phyloP scores from a whole-genome alignment of 495 filamentous ascomycete species.

The Articulospora tetracladia region DNA sequence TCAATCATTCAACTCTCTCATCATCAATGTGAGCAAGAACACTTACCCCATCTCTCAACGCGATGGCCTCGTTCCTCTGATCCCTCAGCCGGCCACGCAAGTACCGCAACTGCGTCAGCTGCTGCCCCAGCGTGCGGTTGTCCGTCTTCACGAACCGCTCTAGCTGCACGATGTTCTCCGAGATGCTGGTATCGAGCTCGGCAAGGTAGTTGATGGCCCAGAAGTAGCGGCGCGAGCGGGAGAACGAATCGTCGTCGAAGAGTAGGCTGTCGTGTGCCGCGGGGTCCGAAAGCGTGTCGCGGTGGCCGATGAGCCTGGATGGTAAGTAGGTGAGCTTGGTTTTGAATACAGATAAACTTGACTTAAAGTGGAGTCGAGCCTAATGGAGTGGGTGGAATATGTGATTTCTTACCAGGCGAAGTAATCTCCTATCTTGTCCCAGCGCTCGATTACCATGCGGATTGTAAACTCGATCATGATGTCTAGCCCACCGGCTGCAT shows the following conservation, averaged over 20 bases:
- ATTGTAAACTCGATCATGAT: constrained; percentile 3
- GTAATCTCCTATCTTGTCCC: constrained; percentile 26
- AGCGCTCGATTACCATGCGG: constrained; percentile 21
- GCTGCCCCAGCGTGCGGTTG: background rate
- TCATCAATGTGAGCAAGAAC: no score
- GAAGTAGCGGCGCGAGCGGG: background rate
- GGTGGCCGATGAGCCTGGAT: constrained; percentile 7
- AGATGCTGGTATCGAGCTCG: background rate
- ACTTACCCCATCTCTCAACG: constrained; percentile 1
- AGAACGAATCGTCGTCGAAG: background rate
- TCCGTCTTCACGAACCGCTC: background rate
- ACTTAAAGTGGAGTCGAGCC: no score
- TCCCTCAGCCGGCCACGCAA: background rate
- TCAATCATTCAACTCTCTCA: no score
- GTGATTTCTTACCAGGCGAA: constrained; percentile 29
- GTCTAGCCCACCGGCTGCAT: background rate
- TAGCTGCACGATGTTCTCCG: background rate
- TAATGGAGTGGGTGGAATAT: no score
- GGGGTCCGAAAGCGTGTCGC: constrained; percentile 27
- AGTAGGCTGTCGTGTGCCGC: constrained; percentile 1
- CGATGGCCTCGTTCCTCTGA: background rate
- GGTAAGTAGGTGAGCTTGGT: no score
- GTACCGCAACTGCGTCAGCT: background rate
- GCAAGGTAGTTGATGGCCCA: background rate
- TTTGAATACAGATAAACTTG: no score